These are phyloP conservation scores for Zygosaccharomyces gambellarensis DNA, from an alignment of 805 yeast species.

Conservation along the genomic window DNA sequence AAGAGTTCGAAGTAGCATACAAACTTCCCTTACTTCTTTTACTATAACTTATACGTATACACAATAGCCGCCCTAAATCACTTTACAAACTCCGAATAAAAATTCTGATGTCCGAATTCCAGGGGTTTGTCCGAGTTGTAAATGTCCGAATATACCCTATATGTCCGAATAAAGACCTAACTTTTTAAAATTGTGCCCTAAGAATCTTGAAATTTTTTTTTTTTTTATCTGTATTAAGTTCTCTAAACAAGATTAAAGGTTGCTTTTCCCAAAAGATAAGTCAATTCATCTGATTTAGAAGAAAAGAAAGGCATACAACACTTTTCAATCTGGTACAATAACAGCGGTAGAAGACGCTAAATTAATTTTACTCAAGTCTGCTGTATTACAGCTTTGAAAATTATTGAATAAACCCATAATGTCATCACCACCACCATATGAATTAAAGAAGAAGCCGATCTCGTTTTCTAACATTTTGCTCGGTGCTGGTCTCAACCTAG, in stretches of 20 bases:
- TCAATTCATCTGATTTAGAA: background rate
- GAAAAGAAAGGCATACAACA: background rate
- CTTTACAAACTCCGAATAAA: background rate
- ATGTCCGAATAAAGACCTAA: background rate
- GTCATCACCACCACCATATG: conserved; percentile 15
- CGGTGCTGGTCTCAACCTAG: conserved; percentile 89
- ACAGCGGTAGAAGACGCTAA: background rate
- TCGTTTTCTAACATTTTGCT: conserved; percentile 83
- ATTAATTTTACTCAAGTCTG: background rate
- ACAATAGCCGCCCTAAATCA: background rate
- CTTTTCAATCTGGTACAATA: background rate
- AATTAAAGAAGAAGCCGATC: conserved; percentile 74
- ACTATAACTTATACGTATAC: background rate
- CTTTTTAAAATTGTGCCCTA: background rate
- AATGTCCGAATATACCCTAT: background rate
- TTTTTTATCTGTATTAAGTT: background rate
- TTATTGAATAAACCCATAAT: background rate
- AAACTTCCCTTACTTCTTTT: too few species aligned
- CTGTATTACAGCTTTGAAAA: background rate
- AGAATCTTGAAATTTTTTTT: background rate
- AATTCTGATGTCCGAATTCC: background rate
- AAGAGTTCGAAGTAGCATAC: too few species aligned
- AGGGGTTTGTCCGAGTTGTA: background rate
- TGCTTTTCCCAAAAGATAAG: background rate
- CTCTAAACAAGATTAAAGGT: background rate